These are phyloP conservation scores for Starmerella cellae DNA, from an alignment of 805 yeast species.

Conservation along the genomic window DNA sequence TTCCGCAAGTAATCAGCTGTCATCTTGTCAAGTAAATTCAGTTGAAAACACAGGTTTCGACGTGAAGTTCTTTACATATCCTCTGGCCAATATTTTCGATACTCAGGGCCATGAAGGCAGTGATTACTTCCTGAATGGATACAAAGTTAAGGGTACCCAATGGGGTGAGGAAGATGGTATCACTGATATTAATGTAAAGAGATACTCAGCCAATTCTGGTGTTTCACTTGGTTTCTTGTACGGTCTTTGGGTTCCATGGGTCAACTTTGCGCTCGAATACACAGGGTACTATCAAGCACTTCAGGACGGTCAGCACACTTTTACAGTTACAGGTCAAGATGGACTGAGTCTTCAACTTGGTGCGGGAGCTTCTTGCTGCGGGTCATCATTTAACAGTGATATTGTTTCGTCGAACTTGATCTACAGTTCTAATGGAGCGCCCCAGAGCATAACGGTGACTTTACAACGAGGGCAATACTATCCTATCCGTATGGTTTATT, in stretches of 20 bases:
- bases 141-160: neutral
- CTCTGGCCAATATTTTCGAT: neutral
- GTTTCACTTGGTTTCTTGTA: neutral
- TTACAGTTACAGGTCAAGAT: neutral
- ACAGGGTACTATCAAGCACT: neutral
- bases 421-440: neutral
- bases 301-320: neutral
- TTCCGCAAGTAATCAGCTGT: no score
- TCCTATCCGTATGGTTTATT: neutral
- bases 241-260: neutral
- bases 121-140: neutral
- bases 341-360: conserved; percentile 1
- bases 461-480: neutral
- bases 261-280: conserved; percentile 1
- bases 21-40: no score
- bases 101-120: neutral
- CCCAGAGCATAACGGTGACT: neutral
- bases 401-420: neutral
- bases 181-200: neutral
- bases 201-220: neutral
- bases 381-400: neutral
- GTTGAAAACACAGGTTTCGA: neutral
- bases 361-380: neutral
- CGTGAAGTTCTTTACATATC: neutral
- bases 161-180: neutral